Evolutionary conservation across 139 green algal genomes (phyloP), one percentile per base, ranked within the genome.

Genomic region (Chlorella vulgaris): DNA sequence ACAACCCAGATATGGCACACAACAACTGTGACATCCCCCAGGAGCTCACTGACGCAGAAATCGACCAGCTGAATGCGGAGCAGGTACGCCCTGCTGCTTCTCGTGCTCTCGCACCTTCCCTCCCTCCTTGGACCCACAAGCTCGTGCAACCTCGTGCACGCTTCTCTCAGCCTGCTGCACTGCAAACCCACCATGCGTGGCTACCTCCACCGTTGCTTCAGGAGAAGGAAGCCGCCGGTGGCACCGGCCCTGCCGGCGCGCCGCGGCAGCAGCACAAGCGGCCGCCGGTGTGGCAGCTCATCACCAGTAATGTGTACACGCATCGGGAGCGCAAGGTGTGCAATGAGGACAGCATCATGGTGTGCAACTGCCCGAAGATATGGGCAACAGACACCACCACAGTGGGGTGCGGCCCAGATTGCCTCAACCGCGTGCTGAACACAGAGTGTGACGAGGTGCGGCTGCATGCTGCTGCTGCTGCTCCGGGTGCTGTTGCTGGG

Each of bases 331-430:
- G 87, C 4, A 97, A 95, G 75, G 66, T 83, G 55, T 86, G 94
- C 85, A 88, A 97, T 43, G 95, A 98, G 76, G 95, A 98, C 68
- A 95, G 98, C 79, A 92, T 98, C 84, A 97, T 98, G 93, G 91
- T 98, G 26, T 98, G 96, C 89, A 86, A 80, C 62, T 99, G 96
- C 90, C 87, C 89, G 51, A 83, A 90, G 36, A 61, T 83, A 0
- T 80, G 65, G 70, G 69, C 67, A 36, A 79, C 78, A 15, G 84
- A 85, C 73, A 60, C 39, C 76, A 65, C 40, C 8, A 47, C 35
- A 6, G 53, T 81, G 22, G 95, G 92, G 40, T 99, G 96, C 78
- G 94, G 93, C 0, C 86, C 90, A 0, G 86, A 98, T 80, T 99
- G 96, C 90, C 88, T 99, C 58, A 99, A 99, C 91, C 81, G 96